These are phyloP conservation scores for Rhodocollybia butyracea DNA, from an alignment of 768 basidiomycete species.

Conservation along the genomic window DNA sequence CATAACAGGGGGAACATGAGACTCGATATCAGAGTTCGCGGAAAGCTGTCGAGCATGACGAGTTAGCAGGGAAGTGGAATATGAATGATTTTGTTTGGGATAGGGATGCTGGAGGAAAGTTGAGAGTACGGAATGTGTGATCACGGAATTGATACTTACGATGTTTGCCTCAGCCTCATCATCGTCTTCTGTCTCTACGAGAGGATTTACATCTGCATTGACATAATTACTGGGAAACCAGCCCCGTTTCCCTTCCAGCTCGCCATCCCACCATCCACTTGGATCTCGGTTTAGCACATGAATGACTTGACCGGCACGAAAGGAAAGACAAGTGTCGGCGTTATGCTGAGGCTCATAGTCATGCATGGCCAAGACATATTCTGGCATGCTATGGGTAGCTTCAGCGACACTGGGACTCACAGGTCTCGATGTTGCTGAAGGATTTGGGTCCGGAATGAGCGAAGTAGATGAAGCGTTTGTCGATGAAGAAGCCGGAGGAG, in stretches of 20 bases:
- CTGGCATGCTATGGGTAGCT: constrained; percentile 46
- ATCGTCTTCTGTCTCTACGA: constrained; percentile 39
- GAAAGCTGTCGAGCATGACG: constrained; percentile 10
- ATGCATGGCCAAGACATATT: constrained; percentile 90
- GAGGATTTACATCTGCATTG: constrained; percentile 55
- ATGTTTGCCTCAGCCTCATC: not conserved
- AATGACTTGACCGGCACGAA: constrained; percentile 88
- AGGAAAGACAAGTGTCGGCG: constrained; percentile 79
- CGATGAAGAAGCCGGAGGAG: constrained; percentile 46
- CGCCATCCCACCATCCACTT: constrained; percentile 99
- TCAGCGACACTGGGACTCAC: constrained; percentile 37
- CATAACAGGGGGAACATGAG: constrained; percentile 78
- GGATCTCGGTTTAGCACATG: constrained; percentile 84
- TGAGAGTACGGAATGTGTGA: not conserved
- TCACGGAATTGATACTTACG: not conserved
- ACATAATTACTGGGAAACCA: constrained; percentile 99
- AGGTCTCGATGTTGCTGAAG: constrained; percentile 35
- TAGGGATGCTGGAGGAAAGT: constrained; percentile 2
- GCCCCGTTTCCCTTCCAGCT: constrained; percentile 81
- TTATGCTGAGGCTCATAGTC: constrained; percentile 76
- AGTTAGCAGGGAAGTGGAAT: constrained; percentile 39
- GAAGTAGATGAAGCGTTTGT: constrained; percentile 53
- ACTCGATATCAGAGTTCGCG: constrained; percentile 48
- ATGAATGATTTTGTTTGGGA: constrained; percentile 12
- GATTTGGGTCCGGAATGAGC: constrained; percentile 33